Percentiles rank a stretch among this genome's conserved stretches.
Conservation (phyloP, 495 filamentous ascomycete genomes). For the Penicillium bialowiezense region DNA sequence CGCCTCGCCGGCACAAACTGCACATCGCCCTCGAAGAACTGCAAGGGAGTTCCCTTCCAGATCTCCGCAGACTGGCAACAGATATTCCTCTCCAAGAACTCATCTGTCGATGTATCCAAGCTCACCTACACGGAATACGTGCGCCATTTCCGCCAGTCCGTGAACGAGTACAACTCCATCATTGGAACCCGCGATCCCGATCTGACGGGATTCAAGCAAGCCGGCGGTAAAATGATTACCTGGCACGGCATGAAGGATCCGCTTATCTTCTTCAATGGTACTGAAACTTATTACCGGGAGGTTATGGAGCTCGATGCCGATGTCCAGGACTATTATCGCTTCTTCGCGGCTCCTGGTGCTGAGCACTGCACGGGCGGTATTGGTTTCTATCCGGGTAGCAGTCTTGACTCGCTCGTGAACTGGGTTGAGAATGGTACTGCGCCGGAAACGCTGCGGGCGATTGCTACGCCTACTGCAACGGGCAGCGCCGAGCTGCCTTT, state of each 20-base stretch:
- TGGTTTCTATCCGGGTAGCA: conserved; percentile 13
- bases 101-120: neutral
- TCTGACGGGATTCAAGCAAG: conserved; percentile 26
- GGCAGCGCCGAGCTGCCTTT: neutral
- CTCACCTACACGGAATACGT: neutral
- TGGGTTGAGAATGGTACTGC: conserved; percentile 19
- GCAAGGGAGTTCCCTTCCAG: neutral
- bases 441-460: conserved; percentile 15
- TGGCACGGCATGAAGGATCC: conserved; percentile 34
- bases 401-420: conserved; percentile 8
- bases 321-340: conserved; percentile 15
- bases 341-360: conserved; percentile 19
- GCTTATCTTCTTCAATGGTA: conserved; percentile 15
- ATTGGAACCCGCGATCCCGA: conserved; percentile 35
- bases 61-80: conserved; percentile 1
- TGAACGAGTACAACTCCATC: conserved; percentile 12
- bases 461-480: neutral
- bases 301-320: conserved; percentile 16
- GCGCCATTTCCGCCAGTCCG: neutral
- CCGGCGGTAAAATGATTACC: conserved; percentile 43
- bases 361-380: conserved; percentile 14
- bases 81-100: neutral
- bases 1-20: neutral
- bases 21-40: neutral
- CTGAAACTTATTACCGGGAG: conserved; percentile 23